Conservation (phyloP, 1,139 yeast genomes). For the Kodamaea sp. region DNA sequence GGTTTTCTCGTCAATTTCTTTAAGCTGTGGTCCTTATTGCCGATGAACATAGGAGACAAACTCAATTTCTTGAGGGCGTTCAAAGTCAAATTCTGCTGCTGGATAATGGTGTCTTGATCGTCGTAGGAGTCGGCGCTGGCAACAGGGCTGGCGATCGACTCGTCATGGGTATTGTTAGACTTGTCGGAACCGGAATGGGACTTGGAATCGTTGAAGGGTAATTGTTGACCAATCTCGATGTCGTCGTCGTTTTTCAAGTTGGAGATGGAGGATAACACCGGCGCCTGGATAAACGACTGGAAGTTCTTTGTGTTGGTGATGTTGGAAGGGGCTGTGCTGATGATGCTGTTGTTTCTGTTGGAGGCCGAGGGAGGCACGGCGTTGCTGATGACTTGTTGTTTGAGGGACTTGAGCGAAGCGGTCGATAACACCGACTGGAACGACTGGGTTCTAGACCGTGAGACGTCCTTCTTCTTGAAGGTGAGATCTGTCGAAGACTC, state of each 20-base stretch:
- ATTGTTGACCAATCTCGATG: conserved; percentile 44
- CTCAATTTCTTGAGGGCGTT: conserved; percentile 49
- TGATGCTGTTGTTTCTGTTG: conserved; percentile 27
- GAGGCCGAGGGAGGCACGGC: conserved; percentile 9
- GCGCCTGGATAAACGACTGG: conserved; percentile 52
- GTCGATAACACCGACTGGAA: conserved; percentile 65
- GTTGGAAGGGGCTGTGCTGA: conserved; percentile 10
- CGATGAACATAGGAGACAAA: conserved; percentile 41
- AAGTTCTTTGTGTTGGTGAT: conserved; percentile 32
- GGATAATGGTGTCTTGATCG: conserved; percentile 40
- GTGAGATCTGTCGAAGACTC: conserved; percentile 28
- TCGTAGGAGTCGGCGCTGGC: conserved; percentile 14
- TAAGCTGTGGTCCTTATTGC: conserved; percentile 17
- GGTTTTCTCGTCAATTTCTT: conserved; percentile 15
- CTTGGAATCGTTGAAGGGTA: conserved; percentile 37
- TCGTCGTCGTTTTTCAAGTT: conserved; percentile 32
- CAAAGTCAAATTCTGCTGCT: conserved; percentile 45
- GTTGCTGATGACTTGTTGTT: conserved; percentile 26
- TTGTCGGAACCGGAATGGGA: conserved; percentile 8
- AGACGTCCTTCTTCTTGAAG: conserved; percentile 56
- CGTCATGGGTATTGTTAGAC: conserved; percentile 6
- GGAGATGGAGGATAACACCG: conserved; percentile 43
- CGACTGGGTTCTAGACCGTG: conserved; percentile 57
- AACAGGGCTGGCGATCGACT: conserved; percentile 4
- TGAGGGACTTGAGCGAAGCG: conserved; percentile 54